Evolutionary conservation across 129 eudicot genomes (phyloP), one percentile per base, ranked within the genome.

Genomic region (Glebionis coronaria): DNA sequence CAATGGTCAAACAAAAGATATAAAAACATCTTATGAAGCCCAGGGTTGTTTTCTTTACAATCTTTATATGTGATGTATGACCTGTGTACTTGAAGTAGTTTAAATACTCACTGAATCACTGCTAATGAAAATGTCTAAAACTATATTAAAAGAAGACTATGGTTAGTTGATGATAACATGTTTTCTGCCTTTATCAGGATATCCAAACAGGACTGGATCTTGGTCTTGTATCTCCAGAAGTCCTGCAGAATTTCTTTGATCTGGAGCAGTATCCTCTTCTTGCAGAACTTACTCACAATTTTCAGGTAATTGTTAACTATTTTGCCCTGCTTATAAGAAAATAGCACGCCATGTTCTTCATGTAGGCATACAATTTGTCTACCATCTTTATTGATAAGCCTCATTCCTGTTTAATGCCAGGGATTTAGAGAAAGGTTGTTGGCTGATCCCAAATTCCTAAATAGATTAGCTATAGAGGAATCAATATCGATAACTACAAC

Each of bases 161-260:
- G 27, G 12, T 12, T 57, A 21, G 63, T 15, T 27, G 44, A 20
- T 25, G 14, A 56, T 57, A 57, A 27, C 5, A 57, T 13, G 63
- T 10, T 4, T 13, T 57, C 40, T 57, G 29, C 63, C 29, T 27
- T 57, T 27, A 27, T 15, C 29, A 57, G 63, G 98, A 93, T 73
- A 81, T 93, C 62, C 99, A 93, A 56, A 89, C 82, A 51, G 99
- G 99, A 72, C 80, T 93, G 49, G 97, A 93, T 84, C 99, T 88
- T 84, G 99, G 97, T 78, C 82, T 93, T 55, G 92, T 93, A 79
- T 89, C 99, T 23, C 99, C 99, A 4, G 99, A 93, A 78, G 92
- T 77, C 44, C 85, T 93, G 63, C 97, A 93, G 67, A 89, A 84
- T 58, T 93, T 93, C 57, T 93, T 89, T 75, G 95, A 93, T 75